Conservation (phyloP, 1,139 yeast species). For the Spencermartinsiella ligniputridi region DNA sequence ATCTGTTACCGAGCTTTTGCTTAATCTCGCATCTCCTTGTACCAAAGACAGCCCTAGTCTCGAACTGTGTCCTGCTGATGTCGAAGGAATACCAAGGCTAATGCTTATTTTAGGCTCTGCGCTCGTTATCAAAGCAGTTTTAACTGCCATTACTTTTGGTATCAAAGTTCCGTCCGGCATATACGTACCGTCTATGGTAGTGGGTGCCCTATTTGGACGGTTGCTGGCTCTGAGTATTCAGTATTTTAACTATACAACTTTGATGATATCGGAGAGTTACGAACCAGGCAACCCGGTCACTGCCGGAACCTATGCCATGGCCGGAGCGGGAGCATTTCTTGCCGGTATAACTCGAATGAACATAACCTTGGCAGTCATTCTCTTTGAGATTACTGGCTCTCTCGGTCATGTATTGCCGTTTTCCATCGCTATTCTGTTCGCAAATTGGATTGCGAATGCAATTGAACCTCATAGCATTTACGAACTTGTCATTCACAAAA, state of each 20-base stretch:
- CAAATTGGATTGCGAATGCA: conserved; percentile 55
- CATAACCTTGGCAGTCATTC: conserved; percentile 54
- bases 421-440: conserved; percentile 52
- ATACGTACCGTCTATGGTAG: conserved; percentile 66
- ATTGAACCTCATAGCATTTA: conserved; percentile 52
- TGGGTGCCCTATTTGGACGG: conserved; percentile 63
- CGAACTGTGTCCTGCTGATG: conserved; percentile 41
- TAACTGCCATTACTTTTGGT: conserved; percentile 57
- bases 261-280: background rate
- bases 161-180: conserved; percentile 62
- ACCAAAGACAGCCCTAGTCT: conserved; percentile 19
- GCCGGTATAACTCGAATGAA: conserved; percentile 68
- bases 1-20: conserved; percentile 51
- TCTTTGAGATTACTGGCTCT: conserved; percentile 58
- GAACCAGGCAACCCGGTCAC: conserved; percentile 20
- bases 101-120: conserved; percentile 41
- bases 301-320: conserved; percentile 62
- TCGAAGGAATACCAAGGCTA: conserved; percentile 35
- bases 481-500: conserved; percentile 46
- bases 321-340: conserved; percentile 64
- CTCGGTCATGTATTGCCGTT: conserved; percentile 59
- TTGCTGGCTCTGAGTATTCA: conserved; percentile 48
- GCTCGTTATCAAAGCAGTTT: conserved; percentile 42
- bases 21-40: conserved; percentile 54
- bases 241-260: conserved; percentile 32